Base-by-base conservation (phyloP, 805 yeast species). In the Candida sphagnicola region DNA sequence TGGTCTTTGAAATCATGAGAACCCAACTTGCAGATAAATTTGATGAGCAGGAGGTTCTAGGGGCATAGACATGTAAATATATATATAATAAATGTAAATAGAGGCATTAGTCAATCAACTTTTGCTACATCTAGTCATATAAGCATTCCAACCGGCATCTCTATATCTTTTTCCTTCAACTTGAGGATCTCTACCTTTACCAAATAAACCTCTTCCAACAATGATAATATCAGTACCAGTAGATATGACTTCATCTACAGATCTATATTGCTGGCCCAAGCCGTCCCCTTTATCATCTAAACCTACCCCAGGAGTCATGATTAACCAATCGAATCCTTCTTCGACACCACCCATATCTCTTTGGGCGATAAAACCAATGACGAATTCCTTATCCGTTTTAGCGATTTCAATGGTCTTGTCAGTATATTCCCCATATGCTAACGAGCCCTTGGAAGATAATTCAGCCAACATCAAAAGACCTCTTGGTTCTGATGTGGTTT, bases 241-340 rank as follows among this genome's bases (percentile, higher is more conserved):
- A 11, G 76, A 56, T 10, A 91, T 72, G 17, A 89, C 99, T 43
- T 85, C 87, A 46, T 78, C 78, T 3, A 91, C 98, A 4, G 96
- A 80, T 61, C 99, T 77, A 63, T 93, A 93, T 64, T 93, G 98
- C 62, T 93, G 99, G 17, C 99, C 99, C 44, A 93, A 73, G 1
- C 82, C 78, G 59, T 93, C 99, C 12, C 98, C 97, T 60, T 84
- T 93, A 57, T 91, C 98, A 57, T 91, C 99, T 37, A 93, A 74
- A 2, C 98, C 98, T 28, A 93, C 99, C 45, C 99, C 99, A 0
- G 99, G 99, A 1, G 99, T 91, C 93, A 93, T 82, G 42, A 90
- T 78, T 29, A 93, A 65, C 96, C 97, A 93, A 65, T 93, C 99
- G 53, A 85, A 90, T 1, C 91, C 93, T 51, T 82, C 93, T 2